phyloP scores from a whole-genome alignment of 768 basidiomycete species.

The Porphyrellus cyaneotinctus region DNA sequence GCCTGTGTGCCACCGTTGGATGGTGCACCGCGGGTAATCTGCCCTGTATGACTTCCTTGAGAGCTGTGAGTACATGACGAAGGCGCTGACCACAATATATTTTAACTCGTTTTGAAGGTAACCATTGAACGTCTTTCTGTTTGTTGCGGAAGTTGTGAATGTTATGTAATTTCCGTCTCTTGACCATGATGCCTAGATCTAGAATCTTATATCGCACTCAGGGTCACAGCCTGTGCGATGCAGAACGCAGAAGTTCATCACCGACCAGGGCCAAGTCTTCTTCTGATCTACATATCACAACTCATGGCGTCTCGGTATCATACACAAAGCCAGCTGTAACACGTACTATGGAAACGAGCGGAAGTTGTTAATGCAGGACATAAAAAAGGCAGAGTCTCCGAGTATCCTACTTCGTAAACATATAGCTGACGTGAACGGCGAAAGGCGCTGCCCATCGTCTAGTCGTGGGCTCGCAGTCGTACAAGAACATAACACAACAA shows the following conservation, averaged over 20 bases:
- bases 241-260: background rate
- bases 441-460: constrained; percentile 17
- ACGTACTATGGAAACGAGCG: constrained; percentile 19
- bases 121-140: no score
- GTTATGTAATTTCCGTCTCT: constrained; percentile 14
- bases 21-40: no score
- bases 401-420: constrained; percentile 20
- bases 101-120: no score
- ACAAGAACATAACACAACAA: constrained; percentile 8
- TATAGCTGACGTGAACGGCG: constrained; percentile 10
- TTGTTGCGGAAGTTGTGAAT: no score
- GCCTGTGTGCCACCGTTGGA: no score
- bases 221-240: background rate
- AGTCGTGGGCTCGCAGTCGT: constrained; percentile 11
- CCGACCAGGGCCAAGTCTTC: background rate
- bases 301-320: background rate
- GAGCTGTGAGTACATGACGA: no score
- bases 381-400: constrained; percentile 15
- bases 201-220: no score
- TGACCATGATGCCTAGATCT: background rate
- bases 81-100: no score
- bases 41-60: no score
- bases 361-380: constrained; percentile 7
- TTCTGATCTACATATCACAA: background rate
- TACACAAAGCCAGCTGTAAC: background rate